phyloP scores from a whole-genome alignment of 2,329 filamentous ascomycete genomes.

The Penicillium sp. region DNA sequence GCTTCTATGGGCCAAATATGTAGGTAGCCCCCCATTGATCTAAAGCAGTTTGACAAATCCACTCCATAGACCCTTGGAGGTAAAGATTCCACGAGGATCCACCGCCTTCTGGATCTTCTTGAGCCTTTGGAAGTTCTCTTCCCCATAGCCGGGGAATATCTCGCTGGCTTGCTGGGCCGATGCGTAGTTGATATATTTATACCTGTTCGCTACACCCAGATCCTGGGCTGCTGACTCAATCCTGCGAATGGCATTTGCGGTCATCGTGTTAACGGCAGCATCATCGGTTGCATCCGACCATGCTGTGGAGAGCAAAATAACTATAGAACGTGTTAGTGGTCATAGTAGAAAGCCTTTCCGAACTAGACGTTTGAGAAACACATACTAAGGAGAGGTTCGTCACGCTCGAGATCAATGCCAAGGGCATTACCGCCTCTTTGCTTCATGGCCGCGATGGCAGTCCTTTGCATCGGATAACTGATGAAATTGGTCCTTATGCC shows the following conservation, averaged over 20 bases:
- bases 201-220: slow-evolving; percentile 26
- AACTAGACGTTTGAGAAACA: not conserved
- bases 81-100: slow-evolving; percentile 40
- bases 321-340: not conserved
- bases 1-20: not conserved
- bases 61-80: slow-evolving; percentile 12
- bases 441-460: slow-evolving; percentile 16
- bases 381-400: slow-evolving; percentile 16
- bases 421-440: slow-evolving; percentile 21
- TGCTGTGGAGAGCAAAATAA: slow-evolving; percentile 13
- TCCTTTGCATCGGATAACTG: slow-evolving; percentile 9
- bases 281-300: slow-evolving; percentile 10
- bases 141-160: slow-evolving; percentile 40
- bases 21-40: not conserved
- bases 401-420: slow-evolving; percentile 15
- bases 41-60: slow-evolving; percentile 16
- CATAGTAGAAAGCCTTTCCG: no score
- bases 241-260: slow-evolving; percentile 5
- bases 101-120: slow-evolving; percentile 34
- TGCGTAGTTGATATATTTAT: slow-evolving; percentile 47
- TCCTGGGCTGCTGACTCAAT: slow-evolving; percentile 22
- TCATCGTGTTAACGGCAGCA: slow-evolving; percentile 11
- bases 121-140: slow-evolving; percentile 32
- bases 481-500: slow-evolving; percentile 15
- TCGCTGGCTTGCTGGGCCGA: slow-evolving; percentile 31